Conservation (phyloP, 2,329 filamentous ascomycete genomes). For the Orbilia javanica region DNA sequence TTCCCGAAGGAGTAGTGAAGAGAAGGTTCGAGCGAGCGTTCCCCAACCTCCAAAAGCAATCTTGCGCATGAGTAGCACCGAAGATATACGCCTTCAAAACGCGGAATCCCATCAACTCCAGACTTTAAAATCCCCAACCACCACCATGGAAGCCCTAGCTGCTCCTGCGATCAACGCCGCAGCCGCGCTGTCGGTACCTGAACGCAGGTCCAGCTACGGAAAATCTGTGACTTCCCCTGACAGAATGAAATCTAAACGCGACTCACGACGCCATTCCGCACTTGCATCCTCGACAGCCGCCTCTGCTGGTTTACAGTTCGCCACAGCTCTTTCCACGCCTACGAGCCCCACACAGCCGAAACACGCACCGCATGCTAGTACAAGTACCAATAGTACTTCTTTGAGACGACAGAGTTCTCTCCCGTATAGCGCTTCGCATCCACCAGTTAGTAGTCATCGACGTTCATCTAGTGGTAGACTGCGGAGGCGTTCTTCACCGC, state of each 20-base stretch:
- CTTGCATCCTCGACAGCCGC: slow-evolving; percentile 60
- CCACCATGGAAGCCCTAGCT: slow-evolving; percentile 57
- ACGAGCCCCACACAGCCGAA: slow-evolving; percentile 56
- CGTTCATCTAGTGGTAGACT: slow-evolving; percentile 54
- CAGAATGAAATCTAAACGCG: slow-evolving; percentile 59
- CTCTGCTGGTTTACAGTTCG: slow-evolving; percentile 57
- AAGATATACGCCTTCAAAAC: slow-evolving; percentile 59
- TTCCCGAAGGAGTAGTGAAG: slow-evolving; percentile 58
- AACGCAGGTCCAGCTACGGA: slow-evolving; percentile 57
- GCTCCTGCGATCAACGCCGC: slow-evolving; percentile 58
- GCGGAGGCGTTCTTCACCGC: slow-evolving; percentile 55
- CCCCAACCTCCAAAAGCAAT: slow-evolving; percentile 59
- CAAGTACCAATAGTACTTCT: slow-evolving; percentile 58
- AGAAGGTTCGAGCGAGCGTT: slow-evolving; percentile 38
- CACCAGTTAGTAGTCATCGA: slow-evolving; percentile 46
- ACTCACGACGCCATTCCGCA: slow-evolving; percentile 55
- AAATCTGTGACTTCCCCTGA: slow-evolving; percentile 53
- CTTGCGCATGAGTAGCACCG: slow-evolving; percentile 57
- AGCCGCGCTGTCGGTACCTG: slow-evolving; percentile 58
- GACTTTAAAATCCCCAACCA: slow-evolving; percentile 49
- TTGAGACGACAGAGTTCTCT: slow-evolving; percentile 60
- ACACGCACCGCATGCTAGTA: slow-evolving; percentile 58
- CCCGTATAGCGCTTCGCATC: slow-evolving; percentile 43
- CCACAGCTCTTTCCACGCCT: slow-evolving; percentile 60
- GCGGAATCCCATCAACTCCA: slow-evolving; percentile 59